These are phyloP conservation scores for Boletus subparvulus DNA, from an alignment of 768 basidiomycete genomes.

Conservation along the genomic window DNA sequence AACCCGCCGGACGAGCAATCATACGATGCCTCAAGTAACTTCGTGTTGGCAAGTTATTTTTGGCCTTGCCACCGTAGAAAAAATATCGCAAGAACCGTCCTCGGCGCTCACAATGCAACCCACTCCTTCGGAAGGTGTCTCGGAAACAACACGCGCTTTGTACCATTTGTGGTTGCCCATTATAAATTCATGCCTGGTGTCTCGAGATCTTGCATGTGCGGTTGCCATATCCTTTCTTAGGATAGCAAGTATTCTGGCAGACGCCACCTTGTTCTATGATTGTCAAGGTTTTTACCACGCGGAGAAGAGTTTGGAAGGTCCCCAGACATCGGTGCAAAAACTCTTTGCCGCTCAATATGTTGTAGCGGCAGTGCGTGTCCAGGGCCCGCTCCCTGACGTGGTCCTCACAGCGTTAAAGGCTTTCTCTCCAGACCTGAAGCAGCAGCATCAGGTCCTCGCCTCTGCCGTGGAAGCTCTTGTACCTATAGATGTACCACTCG, in stretches of 20 bases:
- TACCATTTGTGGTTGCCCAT: slow-evolving; percentile 42
- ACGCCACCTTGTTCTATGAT: slow-evolving; percentile 36
- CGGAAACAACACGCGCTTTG: slow-evolving; percentile 34
- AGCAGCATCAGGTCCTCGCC: slow-evolving; percentile 31
- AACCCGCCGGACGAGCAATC: background rate
- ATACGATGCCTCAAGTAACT: slow-evolving; percentile 2
- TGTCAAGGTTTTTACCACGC: slow-evolving; percentile 36
- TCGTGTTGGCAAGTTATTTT: slow-evolving; percentile 43
- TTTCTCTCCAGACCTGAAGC: slow-evolving; percentile 22
- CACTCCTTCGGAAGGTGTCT: slow-evolving; percentile 12
- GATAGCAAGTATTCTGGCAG: slow-evolving; percentile 40
- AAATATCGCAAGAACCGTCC: slow-evolving; percentile 13
- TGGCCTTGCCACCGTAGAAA: slow-evolving; percentile 40
- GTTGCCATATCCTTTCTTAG: slow-evolving; percentile 46
- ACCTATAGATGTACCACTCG: slow-evolving; percentile 31
- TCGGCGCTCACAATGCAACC: background rate
- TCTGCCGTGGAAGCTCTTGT: slow-evolving; percentile 20
- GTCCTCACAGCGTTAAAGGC: slow-evolving; percentile 33
- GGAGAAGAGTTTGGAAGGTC: slow-evolving; percentile 22
- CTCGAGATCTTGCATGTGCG: slow-evolving; percentile 30
- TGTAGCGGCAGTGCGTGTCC: slow-evolving; percentile 29
- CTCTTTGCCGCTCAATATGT: slow-evolving; percentile 25
- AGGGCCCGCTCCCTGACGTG: slow-evolving; percentile 25
- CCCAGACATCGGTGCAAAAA: background rate
- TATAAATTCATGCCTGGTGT: slow-evolving; percentile 27